A percentile compares a stretch with the other conserved stretches of the same genome.
phyloP scores from a whole-genome alignment of 2,329 filamentous ascomycete genomes.

The Alternaria brassicae region DNA sequence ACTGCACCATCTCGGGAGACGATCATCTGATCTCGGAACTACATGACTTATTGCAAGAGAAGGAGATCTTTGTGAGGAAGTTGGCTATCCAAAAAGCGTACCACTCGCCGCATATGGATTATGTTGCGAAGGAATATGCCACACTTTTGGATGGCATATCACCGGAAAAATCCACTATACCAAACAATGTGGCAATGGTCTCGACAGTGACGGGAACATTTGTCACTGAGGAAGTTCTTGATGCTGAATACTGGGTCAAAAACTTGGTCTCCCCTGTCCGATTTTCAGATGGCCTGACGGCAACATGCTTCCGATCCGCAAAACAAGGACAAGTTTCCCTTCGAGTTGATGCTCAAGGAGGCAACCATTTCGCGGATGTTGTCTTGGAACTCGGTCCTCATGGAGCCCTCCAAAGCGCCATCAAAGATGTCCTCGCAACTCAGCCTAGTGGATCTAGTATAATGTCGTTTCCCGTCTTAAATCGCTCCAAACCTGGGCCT shows the following conservation, averaged over 20 bases:
- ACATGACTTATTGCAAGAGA: slow-evolving; percentile 11
- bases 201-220: slow-evolving; percentile 1
- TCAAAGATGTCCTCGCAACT: too few relatives aligned
- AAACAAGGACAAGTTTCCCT: too few relatives aligned
- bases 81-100: slow-evolving; percentile 52
- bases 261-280: slow-evolving; percentile 13
- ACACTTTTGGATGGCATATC: background rate
- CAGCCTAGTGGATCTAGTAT: too few relatives aligned
- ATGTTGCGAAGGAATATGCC: slow-evolving; percentile 6
- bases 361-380: too few relatives aligned
- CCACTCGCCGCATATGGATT: slow-evolving; percentile 42
- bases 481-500: too few relatives aligned
- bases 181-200: background rate
- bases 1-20: slow-evolving; percentile 19
- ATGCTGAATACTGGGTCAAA: slow-evolving; percentile 6
- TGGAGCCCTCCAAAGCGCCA: too few relatives aligned
- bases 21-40: slow-evolving; percentile 56
- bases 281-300: slow-evolving; percentile 3
- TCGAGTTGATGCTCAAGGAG: too few relatives aligned
- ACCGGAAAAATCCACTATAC: background rate
- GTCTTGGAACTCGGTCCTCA: too few relatives aligned
- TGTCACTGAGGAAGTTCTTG: background rate
- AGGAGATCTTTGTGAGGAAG: slow-evolving; percentile 14
- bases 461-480: too few relatives aligned
- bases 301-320: too few relatives aligned